Base-by-base conservation (phyloP, 768 basidiomycete genomes). In the Lyophyllum semitale region DNA sequence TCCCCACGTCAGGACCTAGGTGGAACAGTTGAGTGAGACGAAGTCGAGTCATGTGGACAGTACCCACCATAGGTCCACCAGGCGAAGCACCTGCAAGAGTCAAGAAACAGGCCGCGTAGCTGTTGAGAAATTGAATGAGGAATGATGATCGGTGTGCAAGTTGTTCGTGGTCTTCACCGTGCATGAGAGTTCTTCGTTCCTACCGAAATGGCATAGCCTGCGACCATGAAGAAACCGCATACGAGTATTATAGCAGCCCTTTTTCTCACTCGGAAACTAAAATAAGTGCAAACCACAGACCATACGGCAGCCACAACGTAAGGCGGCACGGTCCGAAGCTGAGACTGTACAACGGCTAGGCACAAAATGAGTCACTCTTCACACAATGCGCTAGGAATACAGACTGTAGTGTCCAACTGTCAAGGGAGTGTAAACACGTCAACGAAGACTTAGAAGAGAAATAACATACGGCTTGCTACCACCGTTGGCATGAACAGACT, bases 281-380 rank as follows among this genome's bases (percentile, higher is more conserved):
- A 52, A 58, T 73, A 79, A 13, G 72, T 64, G 26, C 59, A 62
- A 20, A 66, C 32, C 22, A 79, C 47, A 1, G 77, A 69, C 73
- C 77, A 79, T 30, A 75, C 68, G 4, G 67, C 73, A 17, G 71
- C 73, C 4, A 73, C 73, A n/a, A 76, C 53, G 52, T 76, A 80
- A 3, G 77, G 77, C 0, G 78, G 79, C 1, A 81, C 80, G n/a
- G 79, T 80, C 4, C 77, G 73, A 12, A 81, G 70, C 55, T 81
- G 79, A 1, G 75, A 70, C 59, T 79, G 67, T 12, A 81, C 73
- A 8, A 72, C 71, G 40, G 75, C 77, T 81, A 32, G 46, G 15
- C 55, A 18, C 48, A 22, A n/a, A 30, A 5, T 45, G 6, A 45
- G 62, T 27, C n/a, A n/a, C 40, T 6, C 35, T 26, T n/a, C 12